Evolutionary conservation across 2,329 filamentous ascomycete species (phyloP), one percentile per base, ranked within the genome.

Genomic region (Shiraia sp.): DNA sequence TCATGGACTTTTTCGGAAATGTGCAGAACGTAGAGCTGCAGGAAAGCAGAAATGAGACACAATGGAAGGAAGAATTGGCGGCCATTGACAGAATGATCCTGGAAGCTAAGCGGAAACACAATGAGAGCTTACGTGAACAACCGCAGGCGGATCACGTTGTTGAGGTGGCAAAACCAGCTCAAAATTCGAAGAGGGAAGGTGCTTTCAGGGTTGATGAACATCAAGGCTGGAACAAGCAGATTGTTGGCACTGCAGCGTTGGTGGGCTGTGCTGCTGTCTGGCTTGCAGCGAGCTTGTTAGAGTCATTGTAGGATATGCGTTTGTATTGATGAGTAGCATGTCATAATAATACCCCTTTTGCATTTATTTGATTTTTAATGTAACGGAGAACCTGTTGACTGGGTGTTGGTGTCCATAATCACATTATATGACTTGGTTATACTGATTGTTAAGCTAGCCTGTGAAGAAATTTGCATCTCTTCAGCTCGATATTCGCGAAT

Each of bases 1-100:
- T 99, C 28, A 95, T 95, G 59, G 93, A 99, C 67, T 99, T 99
- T 72, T 97, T 99, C 52, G 93, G 93, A 16, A 99, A 97, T 66
- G 90, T 97, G 10, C 93, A 99, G 68, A 95, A 92, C 56, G 91
- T 99, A 3, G 93, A 97, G 71, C 83, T 97, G 3, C 88, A 93
- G 53, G 39, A 67, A 62, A 24, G 68, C 59, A 40, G 71, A 62
- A 70, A 71, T 25, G 66, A 70, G 32, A 72, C 70, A 12, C 62
- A 69, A 15, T 75, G 81, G 69, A 74, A 74, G 47, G 85, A 91
- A 55, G 90, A 96, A 58, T 71, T 96, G 47, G 72, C 87, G 24
- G 81, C 85, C n/a, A 78, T 96, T 33, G 87, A 77, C 30, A 72
- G 70, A 37, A 73, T 85, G 54, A 78, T 81, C 23, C 70, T 88